Conservation (phyloP, 805 yeast species). For the Middelhovenomyces tepae region DNA sequence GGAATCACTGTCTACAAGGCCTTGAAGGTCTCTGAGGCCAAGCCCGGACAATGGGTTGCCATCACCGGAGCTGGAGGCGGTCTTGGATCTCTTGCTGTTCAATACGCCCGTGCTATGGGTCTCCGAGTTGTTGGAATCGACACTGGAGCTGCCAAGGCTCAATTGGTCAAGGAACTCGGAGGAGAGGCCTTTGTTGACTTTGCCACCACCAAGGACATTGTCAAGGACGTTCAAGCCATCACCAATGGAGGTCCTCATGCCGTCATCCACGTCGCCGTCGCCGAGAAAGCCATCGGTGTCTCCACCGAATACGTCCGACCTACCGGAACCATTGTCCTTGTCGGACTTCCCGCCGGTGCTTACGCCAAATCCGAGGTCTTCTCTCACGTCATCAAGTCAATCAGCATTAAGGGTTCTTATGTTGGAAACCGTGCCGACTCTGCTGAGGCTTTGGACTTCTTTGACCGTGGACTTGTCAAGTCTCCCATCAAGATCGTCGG, state of each 20-base stretch:
- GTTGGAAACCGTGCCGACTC: slow-evolving; percentile 57
- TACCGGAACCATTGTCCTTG: slow-evolving; percentile 52
- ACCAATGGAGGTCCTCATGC: slow-evolving; percentile 64
- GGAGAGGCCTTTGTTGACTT: slow-evolving; percentile 59
- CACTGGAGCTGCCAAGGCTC: slow-evolving; percentile 56
- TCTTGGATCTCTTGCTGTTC: slow-evolving; percentile 64
- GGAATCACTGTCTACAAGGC: slow-evolving; percentile 92
- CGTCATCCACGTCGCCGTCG: slow-evolving; percentile 55
- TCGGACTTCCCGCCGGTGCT: slow-evolving; percentile 58
- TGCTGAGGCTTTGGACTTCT: slow-evolving; percentile 49
- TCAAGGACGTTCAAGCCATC: slow-evolving; percentile 31
- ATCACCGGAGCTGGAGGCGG: slow-evolving; percentile 78
- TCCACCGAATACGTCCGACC: slow-evolving; percentile 36
- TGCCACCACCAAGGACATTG: slow-evolving; percentile 45
- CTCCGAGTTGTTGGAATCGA: slow-evolving; percentile 63
- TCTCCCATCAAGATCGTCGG: slow-evolving; percentile 51
- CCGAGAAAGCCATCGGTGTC: slow-evolving; percentile 51
- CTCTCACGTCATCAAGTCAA: slow-evolving; percentile 45
- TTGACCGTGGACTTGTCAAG: slow-evolving; percentile 41
- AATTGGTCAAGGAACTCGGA: slow-evolving; percentile 48
- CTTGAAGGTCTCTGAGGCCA: slow-evolving; percentile 63
- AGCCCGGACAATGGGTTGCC: slow-evolving; percentile 69
- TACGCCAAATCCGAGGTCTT: slow-evolving; percentile 44
- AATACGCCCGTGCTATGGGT: slow-evolving; percentile 73
- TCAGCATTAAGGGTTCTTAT: slow-evolving; percentile 47